Evolutionary conservation across 2,329 filamentous ascomycete species (phyloP), one percentile per base, ranked within the genome.

Genomic region (Pseudogymnoascus verrucosus): DNA sequence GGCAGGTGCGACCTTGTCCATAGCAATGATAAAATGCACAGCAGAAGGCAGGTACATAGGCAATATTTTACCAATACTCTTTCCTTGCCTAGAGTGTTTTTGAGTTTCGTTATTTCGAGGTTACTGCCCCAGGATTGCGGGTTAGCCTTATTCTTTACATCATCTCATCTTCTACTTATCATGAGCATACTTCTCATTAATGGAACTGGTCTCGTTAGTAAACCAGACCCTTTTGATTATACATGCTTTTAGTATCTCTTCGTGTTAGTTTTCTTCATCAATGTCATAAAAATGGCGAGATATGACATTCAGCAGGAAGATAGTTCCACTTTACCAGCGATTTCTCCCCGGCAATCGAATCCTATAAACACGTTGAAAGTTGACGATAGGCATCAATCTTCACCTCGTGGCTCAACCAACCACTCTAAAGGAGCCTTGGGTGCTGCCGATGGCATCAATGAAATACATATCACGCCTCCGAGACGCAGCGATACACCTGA

Each of bases 401-500:
- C 28, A 16, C 51, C 28, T 36, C 51, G 34, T 21, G 10, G 28
- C 28, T 21, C 16, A 21, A 1, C 10, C n/a, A 57, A 21, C 51
- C n/a, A 57, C 21, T n/a, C 1, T 36, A 21, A 57, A 57, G 28
- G 16, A 11, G 16, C 10, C 10, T 34, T 34, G 28, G n/a, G n/a
- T 57, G 28, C 11, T 57, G 10, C n/a, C 5, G 1, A 57, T 2
- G 28, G 28, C 1, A 19, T 57, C 8, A 12, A 57, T 5, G 28
- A 57, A 57, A 12, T 34, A 12, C 51, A 57, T 21, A 36, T 10
- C 28, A 34, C 5, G 11, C 51, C 51, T 19, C 51, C 28, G 28
- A 14, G 28, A 5, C 51, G 51, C 59, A 42, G 7, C 10, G 59
- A 40, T n/a, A 42, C 39, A 14, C 39, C 36, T 6, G 69, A 74